Evolutionary conservation across 192 early-diverging fungal genomes (phyloP), one percentile per base, ranked within the genome.

Genomic region (Gaertneriomyces sp.): DNA sequence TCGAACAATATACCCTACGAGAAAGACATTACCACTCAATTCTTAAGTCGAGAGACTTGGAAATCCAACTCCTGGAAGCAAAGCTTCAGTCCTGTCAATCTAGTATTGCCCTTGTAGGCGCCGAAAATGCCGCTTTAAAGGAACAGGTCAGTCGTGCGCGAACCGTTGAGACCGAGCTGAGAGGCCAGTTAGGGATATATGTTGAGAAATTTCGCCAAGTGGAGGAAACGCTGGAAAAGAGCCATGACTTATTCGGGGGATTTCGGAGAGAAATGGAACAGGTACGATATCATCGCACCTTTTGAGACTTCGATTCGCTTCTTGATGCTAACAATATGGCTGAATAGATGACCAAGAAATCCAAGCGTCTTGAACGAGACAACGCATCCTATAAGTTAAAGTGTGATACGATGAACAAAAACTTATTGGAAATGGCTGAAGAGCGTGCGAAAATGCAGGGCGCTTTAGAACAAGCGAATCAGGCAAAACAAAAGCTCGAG

Each of bases 261-360:
- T 87, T 86, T 58, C 80, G 84, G 40, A 82, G 76, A 55, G 84
- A 87, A 67, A 86, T 87, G 80, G 86, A 87, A 58, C 54, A 56
- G 54, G 54, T 56, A 20, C 11, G 19, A 19, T 16, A 25, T 53
- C 19, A 5, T 25, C 0, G 54, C 14, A 56, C 1, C 11, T 56
- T n/a, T 1, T 20, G 19, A 19, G n/a, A n/a, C n/a, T n/a, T n/a
- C n/a, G n/a, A n/a, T n/a, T n/a, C n/a, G n/a, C n/a, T n/a, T n/a
- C n/a, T n/a, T n/a, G n/a, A n/a, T n/a, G n/a, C n/a, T n/a, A n/a
- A n/a, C n/a, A n/a, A n/a, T n/a, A n/a, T n/a, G n/a, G n/a, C n/a
- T n/a, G n/a, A 0, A 14, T 50, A 79, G 54, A 87, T 87, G 85
- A 79, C 84, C 10, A 81, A 79, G 60, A 86, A 86, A 38, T 82